Evolutionary conservation across 352 stramenopile genomes (phyloP), one percentile per base, ranked within the genome.

Genomic region (Plasmopara muralis): DNA sequence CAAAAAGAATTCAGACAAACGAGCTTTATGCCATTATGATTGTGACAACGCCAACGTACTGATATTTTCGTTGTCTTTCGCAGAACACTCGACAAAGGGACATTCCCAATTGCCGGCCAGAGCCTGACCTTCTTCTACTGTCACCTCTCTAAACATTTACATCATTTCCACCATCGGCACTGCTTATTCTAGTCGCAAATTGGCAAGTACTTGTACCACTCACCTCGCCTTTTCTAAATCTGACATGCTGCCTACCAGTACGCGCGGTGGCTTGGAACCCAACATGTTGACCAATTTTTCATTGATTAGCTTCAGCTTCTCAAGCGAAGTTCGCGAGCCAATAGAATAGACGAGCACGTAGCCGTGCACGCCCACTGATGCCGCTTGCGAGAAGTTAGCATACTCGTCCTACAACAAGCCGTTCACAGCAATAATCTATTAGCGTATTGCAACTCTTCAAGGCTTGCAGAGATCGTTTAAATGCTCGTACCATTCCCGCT

Each of bases 311-410:
- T 88, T 84, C 49, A 98, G 89, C 67, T 96, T 97, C 43, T 97
- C 89, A 63, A 98, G 98, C 48, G 85, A 97, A 41, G 89, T 86
- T 46, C 89, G 76, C 52, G 86, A 96, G 45, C 84, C 84, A 55
- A 97, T 96, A 43, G 86, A 97, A 74, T 97, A 98, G 48, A 98
- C 87, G 9, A 98, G 68, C 54, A 95, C 83, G 67, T 98, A 98
- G 52, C 94, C 94, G 62, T 98, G 91, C 16, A 98, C 91, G 20
- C 94, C 94, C 16, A 98, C 84, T 15, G 88, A 97, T 39, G 94
- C 94, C 20, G 95, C 96, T 47, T 96, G 83, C n/a, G 91, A 98
- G 47, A 98, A 91, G 57, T 95, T 92, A 34, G 92, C 97, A 68
- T 97, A 97, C 63, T 98, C 94, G 67, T 98, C 94, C 87, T 92